phyloP scores from a whole-genome alignment of 768 basidiomycete species.

The Tephrocybe sp. region DNA sequence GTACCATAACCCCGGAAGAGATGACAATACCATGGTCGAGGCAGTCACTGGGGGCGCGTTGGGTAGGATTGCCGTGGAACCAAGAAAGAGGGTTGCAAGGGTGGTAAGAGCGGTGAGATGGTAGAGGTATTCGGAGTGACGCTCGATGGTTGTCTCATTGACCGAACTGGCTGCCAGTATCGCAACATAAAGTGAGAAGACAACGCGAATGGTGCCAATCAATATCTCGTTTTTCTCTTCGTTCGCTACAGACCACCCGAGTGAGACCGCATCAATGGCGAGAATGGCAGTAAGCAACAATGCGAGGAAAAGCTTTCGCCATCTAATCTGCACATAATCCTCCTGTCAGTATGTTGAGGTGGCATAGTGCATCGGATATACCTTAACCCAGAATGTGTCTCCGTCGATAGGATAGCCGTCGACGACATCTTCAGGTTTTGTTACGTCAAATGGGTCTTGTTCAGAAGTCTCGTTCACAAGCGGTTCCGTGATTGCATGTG shows the following conservation, averaged over 20 bases:
- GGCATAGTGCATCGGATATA: conserved; percentile 22
- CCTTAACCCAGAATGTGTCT: conserved; percentile 58
- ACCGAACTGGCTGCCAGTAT: conserved; percentile 53
- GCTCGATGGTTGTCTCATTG: conserved; percentile 36
- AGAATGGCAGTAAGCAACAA: conserved; percentile 46
- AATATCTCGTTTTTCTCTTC: conserved; percentile 30
- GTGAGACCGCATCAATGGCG: conserved; percentile 47
- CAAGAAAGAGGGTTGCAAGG: conserved; percentile 45
- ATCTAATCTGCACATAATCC: conserved; percentile 46
- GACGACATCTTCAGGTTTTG: conserved; percentile 64
- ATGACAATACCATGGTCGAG: conserved; percentile 19
- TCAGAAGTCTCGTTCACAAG: conserved; percentile 19
- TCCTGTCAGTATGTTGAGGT: not conserved
- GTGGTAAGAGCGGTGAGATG: conserved; percentile 63
- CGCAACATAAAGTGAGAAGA: conserved; percentile 62
- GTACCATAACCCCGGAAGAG: conserved; percentile 48
- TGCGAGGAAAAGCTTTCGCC: conserved; percentile 55
- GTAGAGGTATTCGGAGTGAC: conserved; percentile 51
- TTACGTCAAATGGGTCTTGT: conserved; percentile 70
- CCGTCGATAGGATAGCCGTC: conserved; percentile 70
- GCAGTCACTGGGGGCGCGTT: conserved; percentile 32
- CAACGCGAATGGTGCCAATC: conserved; percentile 44
- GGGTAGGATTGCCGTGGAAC: conserved; percentile 58
- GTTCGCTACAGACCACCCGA: conserved; percentile 53
- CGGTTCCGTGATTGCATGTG: conserved; percentile 19